Evolutionary conservation across 345 rosid genomes (phyloP).

Genomic region (Eucalyptus pumila): DNA sequence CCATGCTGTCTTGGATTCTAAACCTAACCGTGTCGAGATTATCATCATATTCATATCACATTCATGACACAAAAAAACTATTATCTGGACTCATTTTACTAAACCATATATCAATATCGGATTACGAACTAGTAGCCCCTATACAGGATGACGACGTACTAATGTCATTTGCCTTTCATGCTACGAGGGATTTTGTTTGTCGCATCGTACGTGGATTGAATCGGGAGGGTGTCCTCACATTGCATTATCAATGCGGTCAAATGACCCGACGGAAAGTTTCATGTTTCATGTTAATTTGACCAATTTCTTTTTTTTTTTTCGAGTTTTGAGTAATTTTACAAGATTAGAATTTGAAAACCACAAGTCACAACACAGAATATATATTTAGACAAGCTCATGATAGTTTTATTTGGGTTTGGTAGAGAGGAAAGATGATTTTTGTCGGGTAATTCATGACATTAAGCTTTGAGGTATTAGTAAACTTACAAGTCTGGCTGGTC

Average conservation of each 20-base stretch:
- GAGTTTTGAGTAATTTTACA: not conserved
- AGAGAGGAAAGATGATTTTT: not conserved
- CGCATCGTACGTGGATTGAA: not conserved
- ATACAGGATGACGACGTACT: not conserved
- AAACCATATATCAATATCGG: not conserved
- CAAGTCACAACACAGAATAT: not conserved
- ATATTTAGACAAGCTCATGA: not conserved
- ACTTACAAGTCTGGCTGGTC: not conserved
- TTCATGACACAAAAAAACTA: not conserved
- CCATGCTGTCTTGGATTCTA: not conserved
- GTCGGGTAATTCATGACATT: not conserved
- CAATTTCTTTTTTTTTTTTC: not conserved
- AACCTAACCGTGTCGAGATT: not conserved
- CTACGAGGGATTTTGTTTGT: not conserved
- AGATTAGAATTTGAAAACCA: not conserved
- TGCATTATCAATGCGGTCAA: not conserved
- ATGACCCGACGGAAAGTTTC: not conserved
- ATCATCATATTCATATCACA: not conserved
- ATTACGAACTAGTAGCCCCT: not conserved
- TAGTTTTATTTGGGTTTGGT: not conserved
- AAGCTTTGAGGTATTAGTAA: not conserved
- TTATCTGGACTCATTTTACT: not conserved
- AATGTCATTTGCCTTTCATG: not conserved
- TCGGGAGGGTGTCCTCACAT: not conserved
- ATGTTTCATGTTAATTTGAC: not conserved